Evolutionary conservation across 2,329 filamentous ascomycete species (phyloP).

Genomic region (Fusarium chuoi): DNA sequence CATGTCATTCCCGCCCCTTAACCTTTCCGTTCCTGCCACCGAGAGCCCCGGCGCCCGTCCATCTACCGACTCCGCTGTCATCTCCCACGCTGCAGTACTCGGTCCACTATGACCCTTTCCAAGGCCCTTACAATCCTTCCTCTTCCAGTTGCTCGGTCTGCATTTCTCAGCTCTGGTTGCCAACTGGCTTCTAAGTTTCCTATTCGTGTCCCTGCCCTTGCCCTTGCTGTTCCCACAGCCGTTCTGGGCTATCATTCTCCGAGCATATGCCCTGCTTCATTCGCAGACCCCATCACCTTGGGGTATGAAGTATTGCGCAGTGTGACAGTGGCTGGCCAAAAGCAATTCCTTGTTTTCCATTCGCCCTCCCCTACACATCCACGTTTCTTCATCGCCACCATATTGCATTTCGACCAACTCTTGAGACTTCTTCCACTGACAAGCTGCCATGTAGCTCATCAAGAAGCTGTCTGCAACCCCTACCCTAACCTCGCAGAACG

Average conservation of each 20-base stretch:
- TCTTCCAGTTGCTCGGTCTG: conserved; percentile 8
- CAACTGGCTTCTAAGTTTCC: conserved; percentile 9
- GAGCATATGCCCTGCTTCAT: conserved; percentile 17
- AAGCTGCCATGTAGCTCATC: conserved; percentile 76
- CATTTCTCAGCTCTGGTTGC: conserved; percentile 6
- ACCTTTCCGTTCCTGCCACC: conserved; percentile 34
- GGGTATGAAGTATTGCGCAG: conserved; percentile 9
- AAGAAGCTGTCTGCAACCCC: conserved; percentile 96
- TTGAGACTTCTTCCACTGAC: conserved; percentile 36
- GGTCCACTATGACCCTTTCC: conserved; percentile 28
- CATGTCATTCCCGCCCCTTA: conserved; percentile 28
- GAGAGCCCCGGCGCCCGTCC: conserved; percentile 25
- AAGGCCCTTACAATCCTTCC: conserved; percentile 8
- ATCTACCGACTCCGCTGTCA: conserved; percentile 37
- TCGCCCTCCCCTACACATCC: conserved; percentile 24
- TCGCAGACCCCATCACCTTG: conserved; percentile 26
- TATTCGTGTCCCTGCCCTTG: conserved; percentile 7
- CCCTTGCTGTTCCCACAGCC: conserved; percentile 6
- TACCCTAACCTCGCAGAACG: conserved; percentile 80
- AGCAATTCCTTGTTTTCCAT: conserved; percentile 34
- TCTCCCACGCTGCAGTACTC: conserved; percentile 29
- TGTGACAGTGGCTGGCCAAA: conserved; percentile 34
- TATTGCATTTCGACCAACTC: conserved; percentile 26
- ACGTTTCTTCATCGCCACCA: conserved; percentile 35
- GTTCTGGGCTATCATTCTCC: neutral